Evolutionary conservation across 116 monocot species (phyloP).

Genomic region (Cymodocea nodosa): DNA sequence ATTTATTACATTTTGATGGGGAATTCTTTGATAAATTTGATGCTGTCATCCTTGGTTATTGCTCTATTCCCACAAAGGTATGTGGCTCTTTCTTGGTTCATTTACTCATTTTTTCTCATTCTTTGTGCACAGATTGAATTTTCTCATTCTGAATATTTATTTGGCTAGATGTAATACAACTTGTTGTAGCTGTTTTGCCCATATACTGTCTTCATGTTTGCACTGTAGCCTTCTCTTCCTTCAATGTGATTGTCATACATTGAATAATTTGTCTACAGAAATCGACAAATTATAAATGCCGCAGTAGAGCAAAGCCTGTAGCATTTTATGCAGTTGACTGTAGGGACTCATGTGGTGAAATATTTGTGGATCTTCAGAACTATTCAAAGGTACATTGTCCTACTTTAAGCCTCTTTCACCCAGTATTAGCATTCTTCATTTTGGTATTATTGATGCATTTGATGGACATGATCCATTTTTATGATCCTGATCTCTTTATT

Average conservation of each 20-base stretch:
- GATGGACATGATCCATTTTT: too few species aligned
- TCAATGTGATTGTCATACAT: not conserved
- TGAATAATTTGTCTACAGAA: slow-evolving; percentile 25
- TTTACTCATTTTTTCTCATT: not conserved
- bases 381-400: slow-evolving; percentile 38
- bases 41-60: slow-evolving; percentile 56
- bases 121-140: too few species aligned
- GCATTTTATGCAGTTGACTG: slow-evolving; percentile 85
- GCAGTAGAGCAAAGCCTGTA: slow-evolving; percentile 53
- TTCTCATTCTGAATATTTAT: not conserved
- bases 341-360: slow-evolving; percentile 81
- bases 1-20: slow-evolving; percentile 44
- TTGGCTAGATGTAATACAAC: not conserved
- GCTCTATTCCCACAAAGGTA: slow-evolving; percentile 51
- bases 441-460: too few species aligned
- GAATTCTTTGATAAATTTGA: slow-evolving; percentile 93
- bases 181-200: too few species aligned
- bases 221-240: not conserved
- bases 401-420: too few species aligned
- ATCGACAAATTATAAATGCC: slow-evolving; percentile 59
- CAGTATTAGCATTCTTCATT: too few species aligned
- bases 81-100: not conserved
- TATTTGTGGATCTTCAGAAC: slow-evolving; percentile 83
- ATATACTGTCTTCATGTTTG: too few species aligned
- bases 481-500: too few species aligned